Evolutionary conservation across 2,329 filamentous ascomycete genomes (phyloP).

Genomic region (Penicillium brasilianum): DNA sequence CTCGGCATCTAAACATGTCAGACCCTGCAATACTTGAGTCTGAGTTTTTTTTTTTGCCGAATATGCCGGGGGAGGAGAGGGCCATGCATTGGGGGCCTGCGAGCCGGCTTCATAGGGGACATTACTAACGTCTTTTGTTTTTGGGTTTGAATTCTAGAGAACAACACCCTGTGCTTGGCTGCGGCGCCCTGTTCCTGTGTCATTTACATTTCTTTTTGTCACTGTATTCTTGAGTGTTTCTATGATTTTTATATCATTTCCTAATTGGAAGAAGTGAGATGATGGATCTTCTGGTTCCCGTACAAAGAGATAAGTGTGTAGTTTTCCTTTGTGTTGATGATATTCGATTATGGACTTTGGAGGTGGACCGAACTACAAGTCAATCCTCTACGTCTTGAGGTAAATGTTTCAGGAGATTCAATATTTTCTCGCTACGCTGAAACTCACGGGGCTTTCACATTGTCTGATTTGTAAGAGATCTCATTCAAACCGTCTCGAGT

Average conservation of each 20-base stretch:
- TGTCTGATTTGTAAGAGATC: too few relatives aligned
- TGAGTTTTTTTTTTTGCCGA: too few relatives aligned
- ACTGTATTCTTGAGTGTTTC: slow-evolving; percentile 37
- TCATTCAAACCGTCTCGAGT: too few relatives aligned
- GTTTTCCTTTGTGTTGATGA: too few relatives aligned
- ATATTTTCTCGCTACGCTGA: too few relatives aligned
- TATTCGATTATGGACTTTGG: too few relatives aligned
- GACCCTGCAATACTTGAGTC: background rate
- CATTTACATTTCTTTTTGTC: slow-evolving; percentile 36
- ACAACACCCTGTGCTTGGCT: slow-evolving; percentile 18
- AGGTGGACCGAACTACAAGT: too few relatives aligned
- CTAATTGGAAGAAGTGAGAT: slow-evolving; percentile 28
- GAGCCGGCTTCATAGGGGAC: slow-evolving; percentile 16
- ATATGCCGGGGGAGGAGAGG: slow-evolving; percentile 1
- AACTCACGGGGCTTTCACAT: too few relatives aligned
- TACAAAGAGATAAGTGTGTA: background rate
- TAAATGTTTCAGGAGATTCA: too few relatives aligned
- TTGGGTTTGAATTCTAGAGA: slow-evolving; percentile 17
- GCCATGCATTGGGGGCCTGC: slow-evolving; percentile 22
- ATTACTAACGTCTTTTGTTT: slow-evolving; percentile 9
- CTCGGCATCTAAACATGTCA: slow-evolving; percentile 76
- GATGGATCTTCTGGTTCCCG: background rate
- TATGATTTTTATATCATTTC: slow-evolving; percentile 33
- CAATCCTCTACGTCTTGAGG: too few relatives aligned
- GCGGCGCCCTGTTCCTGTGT: slow-evolving; percentile 30